Evolutionary conservation across 352 stramenopile species (phyloP), one percentile per base, ranked within the genome.

Genomic region (Globisporangium lucens): DNA sequence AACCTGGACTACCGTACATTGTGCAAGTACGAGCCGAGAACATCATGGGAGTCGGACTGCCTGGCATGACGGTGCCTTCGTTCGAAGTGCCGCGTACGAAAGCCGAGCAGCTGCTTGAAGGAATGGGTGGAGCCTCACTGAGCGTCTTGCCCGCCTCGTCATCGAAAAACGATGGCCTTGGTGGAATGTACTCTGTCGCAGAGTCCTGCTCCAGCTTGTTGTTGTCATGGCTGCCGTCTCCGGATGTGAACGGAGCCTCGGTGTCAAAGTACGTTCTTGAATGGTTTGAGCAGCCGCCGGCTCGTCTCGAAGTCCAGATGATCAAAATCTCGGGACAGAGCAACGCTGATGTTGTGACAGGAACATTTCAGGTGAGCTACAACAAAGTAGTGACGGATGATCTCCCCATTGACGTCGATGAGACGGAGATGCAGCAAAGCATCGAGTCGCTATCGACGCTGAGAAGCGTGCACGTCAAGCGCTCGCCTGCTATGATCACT

Each of bases 361-460:
- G 96, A 2, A 98, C 78, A 6, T 94, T 94, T 56, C 77, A 85
- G 46, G 70, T 97, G 0, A 68, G 79, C 57, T 96, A 93, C 67
- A 77, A 75, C 24, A 74, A 73, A 3, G 67, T 55, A 0, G 73
- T 71, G 10, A 91, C 82, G 0, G 76, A 90, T 63, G 75, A 83
- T 47, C 63, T 97, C 0, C 75, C 83, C 8, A 66, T 72, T 3
- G 70, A 85, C 43, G 74, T 90, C 2, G 83, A 71, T 29, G 90
- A 95, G 43, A 63, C 64, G 0, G 86, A 90, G 29, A 41, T 97
- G 10, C 70, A 96, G 27, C 58, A 72, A 20, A 92, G 74, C 27
- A 66, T 98, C 2, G 76, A 85, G 49, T 71, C 75, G 0, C 61
- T 96, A 1, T 60, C 76, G 8, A 77, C 74, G 20, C 62, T 96